Evolutionary conservation across 371 early-diverging fungal species (phyloP), one percentile per base, ranked within the genome.

Genomic region (Parasitella parasitica): DNA sequence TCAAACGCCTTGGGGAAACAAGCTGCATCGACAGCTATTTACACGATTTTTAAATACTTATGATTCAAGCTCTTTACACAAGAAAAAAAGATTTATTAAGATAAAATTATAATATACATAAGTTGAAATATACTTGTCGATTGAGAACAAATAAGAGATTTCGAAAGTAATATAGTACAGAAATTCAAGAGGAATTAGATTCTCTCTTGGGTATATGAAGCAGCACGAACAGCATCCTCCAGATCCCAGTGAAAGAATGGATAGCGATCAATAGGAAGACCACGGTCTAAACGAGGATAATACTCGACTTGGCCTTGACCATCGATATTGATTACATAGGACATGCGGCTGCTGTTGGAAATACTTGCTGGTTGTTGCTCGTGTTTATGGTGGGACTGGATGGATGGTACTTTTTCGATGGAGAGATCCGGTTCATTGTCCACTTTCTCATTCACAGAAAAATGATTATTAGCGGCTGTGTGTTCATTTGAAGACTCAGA

Each of bases 161-260:
- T n/a, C n/a, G n/a, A n/a, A n/a, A n/a, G n/a, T n/a, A n/a, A 13
- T 49, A 49, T 49, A 20, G n/a, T 49, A 49, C 49, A 49, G 13
- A 27, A 49, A 32, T 32, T 28, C n/a, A 49, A 27, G 27, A 38
- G n/a, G 37, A 15, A 26, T 18, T 39, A n/a, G 38, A 26, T 2
- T 48, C 41, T 54, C 54, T 59, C 15, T 49, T 54, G 56, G 46
- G 53, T 61, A 51, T 57, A 43, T 41, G 41, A 52, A 49, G 67
- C 75, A 32, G 72, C 66, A 13, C 57, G 59, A 20, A 72, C 67
- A 12, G 75, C 75, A 27, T 69, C 72, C 24, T 75, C 67, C 16
- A 75, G 16, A 32, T 69, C 64, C 62, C 69, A 72, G 38, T 75
- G 75, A 46, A 75, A 72, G 37, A 69, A 75, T 2, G 65, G 65